A percentile compares a stretch with the other conserved stretches of the same genome.
Conservation (phyloP, 768 basidiomycete species). For the Mrakia hoshinonis region DNA sequence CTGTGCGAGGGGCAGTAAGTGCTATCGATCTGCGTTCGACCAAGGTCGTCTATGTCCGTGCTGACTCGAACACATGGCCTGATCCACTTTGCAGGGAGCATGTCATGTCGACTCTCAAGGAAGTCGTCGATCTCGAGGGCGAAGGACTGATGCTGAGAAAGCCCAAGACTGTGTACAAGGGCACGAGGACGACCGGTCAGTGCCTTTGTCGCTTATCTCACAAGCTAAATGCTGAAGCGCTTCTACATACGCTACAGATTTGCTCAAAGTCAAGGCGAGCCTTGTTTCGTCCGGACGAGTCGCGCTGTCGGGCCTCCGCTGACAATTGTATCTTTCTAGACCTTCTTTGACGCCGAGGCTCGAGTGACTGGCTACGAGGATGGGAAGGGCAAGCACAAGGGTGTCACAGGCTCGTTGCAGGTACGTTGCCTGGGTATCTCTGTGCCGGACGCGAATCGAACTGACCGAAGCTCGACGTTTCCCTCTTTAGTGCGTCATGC, state of each 20-base stretch:
- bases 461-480: not conserved
- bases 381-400: constrained; percentile 33
- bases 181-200: too few species aligned
- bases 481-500: not conserved
- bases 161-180: not conserved
- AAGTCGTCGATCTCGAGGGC: not conserved
- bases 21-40: not conserved
- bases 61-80: not conserved
- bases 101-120: not conserved
- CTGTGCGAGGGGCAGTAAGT: not conserved
- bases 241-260: too few species aligned
- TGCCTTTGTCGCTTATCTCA: too few species aligned
- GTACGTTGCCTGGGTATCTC: not conserved
- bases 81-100: not conserved
- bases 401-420: constrained; percentile 30
- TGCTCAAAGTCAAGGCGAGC: not conserved
- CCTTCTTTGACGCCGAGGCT: constrained; percentile 35
- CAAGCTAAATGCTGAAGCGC: too few species aligned
- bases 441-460: not conserved
- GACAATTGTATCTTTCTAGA: not conserved
- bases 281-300: not conserved
- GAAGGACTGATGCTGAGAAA: not conserved
- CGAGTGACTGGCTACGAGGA: constrained; percentile 31
- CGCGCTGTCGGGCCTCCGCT: not conserved
- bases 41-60: not conserved